Conservation (phyloP, 805 yeast genomes). For the Candida sakaeoensis region DNA sequence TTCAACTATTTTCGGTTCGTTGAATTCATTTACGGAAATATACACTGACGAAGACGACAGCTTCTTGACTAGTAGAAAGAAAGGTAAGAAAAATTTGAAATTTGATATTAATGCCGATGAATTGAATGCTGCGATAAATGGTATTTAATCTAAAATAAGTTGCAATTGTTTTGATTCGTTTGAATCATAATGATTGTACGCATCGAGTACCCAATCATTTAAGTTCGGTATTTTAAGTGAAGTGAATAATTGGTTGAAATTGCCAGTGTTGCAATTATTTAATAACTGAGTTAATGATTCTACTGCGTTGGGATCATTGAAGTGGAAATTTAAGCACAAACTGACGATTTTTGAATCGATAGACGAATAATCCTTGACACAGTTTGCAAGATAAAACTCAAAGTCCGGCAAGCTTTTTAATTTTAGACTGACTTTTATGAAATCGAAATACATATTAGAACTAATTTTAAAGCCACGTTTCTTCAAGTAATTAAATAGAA, state of each 20-base stretch:
- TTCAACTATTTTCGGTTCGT: constrained; percentile 43
- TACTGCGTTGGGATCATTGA: constrained; percentile 4
- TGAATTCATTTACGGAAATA: constrained; percentile 34
- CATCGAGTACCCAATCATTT: background rate
- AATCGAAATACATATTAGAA: constrained; percentile 16
- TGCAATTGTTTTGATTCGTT: background rate
- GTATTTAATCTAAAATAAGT: constrained; percentile 3
- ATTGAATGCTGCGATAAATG: constrained; percentile 27
- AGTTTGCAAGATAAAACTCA: constrained; percentile 21
- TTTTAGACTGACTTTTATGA: constrained; percentile 23
- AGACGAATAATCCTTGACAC: constrained; percentile 14
- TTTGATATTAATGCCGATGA: constrained; percentile 39
- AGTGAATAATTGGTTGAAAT: background rate
- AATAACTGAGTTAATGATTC: constrained; percentile 16
- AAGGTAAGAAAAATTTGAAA: constrained; percentile 11
- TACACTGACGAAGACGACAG: constrained; percentile 21
- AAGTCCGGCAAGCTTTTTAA: constrained; percentile 22
- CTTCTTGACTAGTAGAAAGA: constrained; percentile 10
- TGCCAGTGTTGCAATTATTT: background rate
- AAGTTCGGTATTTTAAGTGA: background rate
- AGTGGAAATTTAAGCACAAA: background rate
- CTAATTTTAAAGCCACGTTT: constrained; percentile 9
- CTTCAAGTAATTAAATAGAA: constrained; percentile 20
- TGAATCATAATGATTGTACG: background rate
- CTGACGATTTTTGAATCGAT: background rate